Conservation (phyloP, 2,329 filamentous ascomycete genomes). For the Curvularia lunata region DNA sequence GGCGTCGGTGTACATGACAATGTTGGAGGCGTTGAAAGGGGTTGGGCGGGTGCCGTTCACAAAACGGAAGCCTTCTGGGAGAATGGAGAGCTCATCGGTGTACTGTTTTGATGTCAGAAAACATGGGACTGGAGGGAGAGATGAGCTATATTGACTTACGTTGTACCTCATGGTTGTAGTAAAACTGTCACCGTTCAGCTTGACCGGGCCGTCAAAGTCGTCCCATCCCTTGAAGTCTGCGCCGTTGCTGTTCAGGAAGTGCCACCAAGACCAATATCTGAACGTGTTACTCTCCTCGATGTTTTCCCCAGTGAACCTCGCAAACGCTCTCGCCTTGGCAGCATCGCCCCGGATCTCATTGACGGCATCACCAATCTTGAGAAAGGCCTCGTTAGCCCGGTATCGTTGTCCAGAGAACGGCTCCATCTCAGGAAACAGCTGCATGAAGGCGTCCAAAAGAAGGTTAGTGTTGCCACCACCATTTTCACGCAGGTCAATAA, state of each 20-base stretch:
- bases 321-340: conserved; percentile 13
- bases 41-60: conserved; percentile 27
- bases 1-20: conserved; percentile 60
- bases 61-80: conserved; percentile 22
- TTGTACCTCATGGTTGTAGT: conserved; percentile 46
- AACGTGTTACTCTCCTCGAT: conserved; percentile 22
- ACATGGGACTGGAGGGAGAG: not conserved
- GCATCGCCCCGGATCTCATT: conserved; percentile 30
- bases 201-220: conserved; percentile 52
- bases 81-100: conserved; percentile 25
- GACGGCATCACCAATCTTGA: conserved; percentile 31
- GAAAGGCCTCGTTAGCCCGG: conserved; percentile 24
- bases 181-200: conserved; percentile 46
- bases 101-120: conserved; percentile 27
- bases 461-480: conserved; percentile 57
- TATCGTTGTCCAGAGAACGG: conserved; percentile 46
- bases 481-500: conserved; percentile 68
- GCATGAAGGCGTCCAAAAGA: conserved; percentile 53
- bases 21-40: conserved; percentile 49
- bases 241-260: conserved; percentile 33
- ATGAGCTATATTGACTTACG: conserved; percentile 19
- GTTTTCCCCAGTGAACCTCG: not conserved
- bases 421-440: conserved; percentile 57
- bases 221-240: conserved; percentile 52
- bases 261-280: conserved; percentile 32